A percentile compares a stretch with the other conserved stretches of the same genome.
These are phyloP conservation scores for Cercospora sp. DNA, from an alignment of 2,329 filamentous ascomycete genomes.

Conservation along the genomic window DNA sequence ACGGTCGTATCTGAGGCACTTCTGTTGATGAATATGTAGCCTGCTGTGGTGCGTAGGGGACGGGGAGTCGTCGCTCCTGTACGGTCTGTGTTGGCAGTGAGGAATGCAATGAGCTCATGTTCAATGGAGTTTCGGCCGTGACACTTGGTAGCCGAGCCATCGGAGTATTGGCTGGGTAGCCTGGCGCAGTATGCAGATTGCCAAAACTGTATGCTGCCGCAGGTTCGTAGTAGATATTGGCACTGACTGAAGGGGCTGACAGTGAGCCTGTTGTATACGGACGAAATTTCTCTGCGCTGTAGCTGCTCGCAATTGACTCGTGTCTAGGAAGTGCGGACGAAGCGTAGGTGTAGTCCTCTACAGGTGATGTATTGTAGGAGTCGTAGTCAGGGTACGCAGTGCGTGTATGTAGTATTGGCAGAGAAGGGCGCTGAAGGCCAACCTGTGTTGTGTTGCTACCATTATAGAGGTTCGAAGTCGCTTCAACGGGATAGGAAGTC, in stretches of 20 bases:
- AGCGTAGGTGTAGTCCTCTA: conserved; percentile 34
- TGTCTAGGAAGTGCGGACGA: conserved; percentile 30
- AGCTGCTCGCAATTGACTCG: conserved; percentile 31
- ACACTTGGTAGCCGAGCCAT: conserved; percentile 32
- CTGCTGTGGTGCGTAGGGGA: conserved; percentile 31
- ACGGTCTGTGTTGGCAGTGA: conserved; percentile 37
- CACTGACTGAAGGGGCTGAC: conserved; percentile 30
- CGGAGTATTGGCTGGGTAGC: conserved; percentile 20
- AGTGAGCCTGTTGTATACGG: conserved; percentile 31
- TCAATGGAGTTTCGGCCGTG: conserved; percentile 34
- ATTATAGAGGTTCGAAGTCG: conserved; percentile 17
- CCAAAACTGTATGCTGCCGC: conserved; percentile 33
- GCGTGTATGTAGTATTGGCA: conserved; percentile 31
- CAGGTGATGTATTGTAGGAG: conserved; percentile 34
- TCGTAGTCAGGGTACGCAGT: conserved; percentile 32
- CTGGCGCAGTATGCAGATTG: conserved; percentile 27
- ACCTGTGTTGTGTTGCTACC: conserved; percentile 15
- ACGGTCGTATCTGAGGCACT: conserved; percentile 31
- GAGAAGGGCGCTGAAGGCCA: conserved; percentile 29
- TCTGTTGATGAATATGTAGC: conserved; percentile 20
- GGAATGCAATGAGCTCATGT: conserved; percentile 39
- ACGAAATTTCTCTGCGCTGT: conserved; percentile 32
- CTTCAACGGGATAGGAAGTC: conserved; percentile 21
- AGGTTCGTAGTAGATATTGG: conserved; percentile 33
- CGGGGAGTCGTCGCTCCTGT: conserved; percentile 37